Conservation (phyloP, 108 stramenopile genomes). For the Cyclotella baltica region DNA sequence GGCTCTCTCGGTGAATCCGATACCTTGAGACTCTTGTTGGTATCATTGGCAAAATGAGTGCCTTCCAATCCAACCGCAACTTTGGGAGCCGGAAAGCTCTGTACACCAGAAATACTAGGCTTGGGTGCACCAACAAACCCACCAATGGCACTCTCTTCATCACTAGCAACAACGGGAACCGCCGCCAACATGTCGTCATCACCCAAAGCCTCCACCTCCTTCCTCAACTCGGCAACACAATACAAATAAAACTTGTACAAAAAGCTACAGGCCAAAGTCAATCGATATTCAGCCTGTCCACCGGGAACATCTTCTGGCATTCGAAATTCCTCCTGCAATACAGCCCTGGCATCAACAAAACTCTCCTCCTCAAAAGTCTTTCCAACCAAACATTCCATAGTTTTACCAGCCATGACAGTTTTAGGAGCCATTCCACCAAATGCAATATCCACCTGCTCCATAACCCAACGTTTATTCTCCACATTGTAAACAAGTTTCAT, state of each 20-base stretch:
- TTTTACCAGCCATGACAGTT: constrained; percentile 78
- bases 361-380: constrained; percentile 65
- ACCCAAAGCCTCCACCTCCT: constrained; percentile 53
- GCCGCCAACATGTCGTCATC: constrained; percentile 43
- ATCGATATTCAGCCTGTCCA: constrained; percentile 92
- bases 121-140: constrained; percentile 83
- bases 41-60: constrained; percentile 25
- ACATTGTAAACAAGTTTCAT: constrained; percentile 72
- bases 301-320: constrained; percentile 89
- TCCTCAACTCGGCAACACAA: constrained; percentile 61
- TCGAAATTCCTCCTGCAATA: constrained; percentile 76
- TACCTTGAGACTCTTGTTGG: constrained; percentile 8
- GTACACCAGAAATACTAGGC: constrained; percentile 78
- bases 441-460: constrained; percentile 77
- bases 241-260: constrained; percentile 87
- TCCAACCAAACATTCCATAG: constrained; percentile 68
- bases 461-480: constrained; percentile 41
- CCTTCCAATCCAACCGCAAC: constrained; percentile 75
- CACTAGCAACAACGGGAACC: constrained; percentile 51
- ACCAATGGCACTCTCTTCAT: constrained; percentile 61
- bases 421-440: constrained; percentile 97
- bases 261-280: constrained; percentile 85
- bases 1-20: constrained; percentile 23
- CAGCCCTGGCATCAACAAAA: constrained; percentile 67
- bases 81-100: constrained; percentile 82